Evolutionary conservation across 805 yeast genomes (phyloP).

Genomic region (Candida taoyuanica): DNA sequence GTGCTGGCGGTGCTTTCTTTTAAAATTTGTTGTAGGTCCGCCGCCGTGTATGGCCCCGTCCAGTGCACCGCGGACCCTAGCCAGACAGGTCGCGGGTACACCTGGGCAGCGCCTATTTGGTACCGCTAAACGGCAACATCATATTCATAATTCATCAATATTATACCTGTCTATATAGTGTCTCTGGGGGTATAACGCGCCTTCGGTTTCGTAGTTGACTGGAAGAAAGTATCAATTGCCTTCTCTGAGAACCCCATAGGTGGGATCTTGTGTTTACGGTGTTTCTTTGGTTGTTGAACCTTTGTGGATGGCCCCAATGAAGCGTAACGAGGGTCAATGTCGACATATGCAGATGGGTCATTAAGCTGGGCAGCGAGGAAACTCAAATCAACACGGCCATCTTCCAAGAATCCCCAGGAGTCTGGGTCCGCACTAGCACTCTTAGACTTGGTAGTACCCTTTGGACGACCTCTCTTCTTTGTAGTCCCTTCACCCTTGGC

Average conservation of each 20-base stretch:
- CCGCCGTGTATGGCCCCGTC: no score
- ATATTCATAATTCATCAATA: no score
- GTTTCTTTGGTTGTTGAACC: background rate
- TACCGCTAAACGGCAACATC: no score
- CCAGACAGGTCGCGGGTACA: no score
- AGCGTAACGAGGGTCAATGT: background rate
- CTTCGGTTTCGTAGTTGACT: background rate
- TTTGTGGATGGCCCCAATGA: background rate
- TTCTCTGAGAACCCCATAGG: background rate
- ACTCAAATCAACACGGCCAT: background rate
- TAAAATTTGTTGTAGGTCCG: background rate
- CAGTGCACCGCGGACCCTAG: no score
- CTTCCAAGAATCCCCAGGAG: background rate
- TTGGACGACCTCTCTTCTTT: background rate
- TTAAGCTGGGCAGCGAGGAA: background rate
- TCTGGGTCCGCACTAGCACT: background rate
- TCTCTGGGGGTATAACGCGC: background rate
- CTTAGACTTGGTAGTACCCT: background rate
- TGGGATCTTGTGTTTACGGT: background rate
- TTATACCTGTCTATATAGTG: no score
- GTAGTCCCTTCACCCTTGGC: no score
- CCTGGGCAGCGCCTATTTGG: no score
- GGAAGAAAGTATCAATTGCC: constrained; percentile 1
- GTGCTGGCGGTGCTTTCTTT: background rate
- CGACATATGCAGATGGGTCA: background rate